phyloP scores from a whole-genome alignment of 192 early-diverging fungal species.

The Coemansia sp. region DNA sequence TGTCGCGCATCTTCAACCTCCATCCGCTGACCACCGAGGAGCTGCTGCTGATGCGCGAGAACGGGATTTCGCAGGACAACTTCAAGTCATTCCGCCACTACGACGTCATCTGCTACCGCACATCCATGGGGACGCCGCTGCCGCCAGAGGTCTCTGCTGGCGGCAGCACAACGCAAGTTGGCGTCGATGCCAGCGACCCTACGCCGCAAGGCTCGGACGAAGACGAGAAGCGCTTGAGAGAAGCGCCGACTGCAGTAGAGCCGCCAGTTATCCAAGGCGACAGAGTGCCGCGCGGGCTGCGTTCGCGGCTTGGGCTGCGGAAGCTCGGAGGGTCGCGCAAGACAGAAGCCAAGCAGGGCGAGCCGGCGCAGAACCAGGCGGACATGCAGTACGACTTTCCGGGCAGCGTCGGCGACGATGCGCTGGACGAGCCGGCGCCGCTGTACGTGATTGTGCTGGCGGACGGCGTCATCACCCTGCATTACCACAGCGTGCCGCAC shows the following conservation, averaged over 20 bases:
- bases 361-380: background rate
- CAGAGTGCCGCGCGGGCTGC: background rate
- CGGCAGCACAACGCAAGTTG: background rate
- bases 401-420: constrained; percentile 15
- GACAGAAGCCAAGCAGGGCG: background rate
- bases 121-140: constrained; percentile 40
- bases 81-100: constrained; percentile 88
- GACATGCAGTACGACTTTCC: background rate
- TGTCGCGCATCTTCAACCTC: constrained; percentile 72
- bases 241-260: too few relatives aligned
- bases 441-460: constrained; percentile 48
- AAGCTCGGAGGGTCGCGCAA: background rate
- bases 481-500: constrained; percentile 29
- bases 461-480: constrained; percentile 45
- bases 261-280: too few relatives aligned
- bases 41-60: constrained; percentile 68
- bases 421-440: constrained; percentile 39
- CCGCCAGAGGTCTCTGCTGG: background rate
- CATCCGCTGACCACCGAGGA: constrained; percentile 92
- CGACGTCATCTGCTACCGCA: constrained; percentile 81
- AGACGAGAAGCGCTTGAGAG: background rate
- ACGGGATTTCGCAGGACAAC: constrained; percentile 75
- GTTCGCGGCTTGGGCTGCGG: background rate
- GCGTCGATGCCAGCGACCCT: background rate
- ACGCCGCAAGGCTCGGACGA: background rate